These are phyloP conservation scores for Aspergillus viridinutans DNA, from an alignment of 2,329 filamentous ascomycete species.

Conservation along the genomic window DNA sequence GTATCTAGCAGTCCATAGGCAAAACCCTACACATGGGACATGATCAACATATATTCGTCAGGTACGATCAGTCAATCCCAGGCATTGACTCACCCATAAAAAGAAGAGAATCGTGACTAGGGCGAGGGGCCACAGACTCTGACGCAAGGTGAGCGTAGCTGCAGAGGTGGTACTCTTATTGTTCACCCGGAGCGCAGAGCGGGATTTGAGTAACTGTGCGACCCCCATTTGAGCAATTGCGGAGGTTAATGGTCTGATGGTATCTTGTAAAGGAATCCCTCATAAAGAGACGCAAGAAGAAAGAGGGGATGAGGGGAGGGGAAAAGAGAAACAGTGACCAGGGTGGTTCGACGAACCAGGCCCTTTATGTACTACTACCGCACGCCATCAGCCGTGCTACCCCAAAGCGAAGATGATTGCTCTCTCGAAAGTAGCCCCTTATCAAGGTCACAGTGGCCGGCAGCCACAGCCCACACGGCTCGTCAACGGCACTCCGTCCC, in stretches of 20 bases:
- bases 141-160: slow-evolving; percentile 40
- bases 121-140: slow-evolving; percentile 42
- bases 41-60: not conserved
- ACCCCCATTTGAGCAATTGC: slow-evolving; percentile 22
- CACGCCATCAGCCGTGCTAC: not conserved
- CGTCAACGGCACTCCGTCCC: not conserved
- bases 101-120: slow-evolving; percentile 50
- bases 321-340: not conserved
- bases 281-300: not conserved
- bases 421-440: not conserved
- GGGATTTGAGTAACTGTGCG: slow-evolving; percentile 24
- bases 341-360: not conserved
- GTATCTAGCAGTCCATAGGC: slow-evolving; percentile 49
- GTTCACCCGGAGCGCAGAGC: slow-evolving; percentile 30
- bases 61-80: not conserved
- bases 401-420: not conserved
- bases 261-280: not conserved
- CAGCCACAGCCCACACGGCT: not conserved
- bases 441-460: not conserved
- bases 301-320: not conserved
- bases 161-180: slow-evolving; percentile 38
- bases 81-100: slow-evolving; percentile 43
- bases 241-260: not conserved
- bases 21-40: slow-evolving; percentile 34
- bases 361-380: not conserved